phyloP scores from a whole-genome alignment of 371 early-diverging fungal species.

The Coemansia sp. region DNA sequence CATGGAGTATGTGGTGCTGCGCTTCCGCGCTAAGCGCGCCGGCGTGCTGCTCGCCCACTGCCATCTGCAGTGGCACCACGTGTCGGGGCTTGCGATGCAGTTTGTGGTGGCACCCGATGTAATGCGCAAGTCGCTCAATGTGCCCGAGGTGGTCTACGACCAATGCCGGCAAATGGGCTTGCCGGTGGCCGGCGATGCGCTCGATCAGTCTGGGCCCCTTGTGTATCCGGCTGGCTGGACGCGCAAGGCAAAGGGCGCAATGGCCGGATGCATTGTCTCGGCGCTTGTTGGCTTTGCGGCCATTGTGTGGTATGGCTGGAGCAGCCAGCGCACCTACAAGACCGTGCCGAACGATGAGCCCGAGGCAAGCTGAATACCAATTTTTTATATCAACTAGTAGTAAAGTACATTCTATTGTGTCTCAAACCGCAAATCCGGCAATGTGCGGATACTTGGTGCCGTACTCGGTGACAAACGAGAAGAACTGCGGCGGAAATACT shows the following conservation, averaged over 20 bases:
- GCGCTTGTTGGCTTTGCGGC: slow-evolving; percentile 70
- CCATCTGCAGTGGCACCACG: slow-evolving; percentile 74
- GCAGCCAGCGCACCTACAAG: slow-evolving; percentile 18
- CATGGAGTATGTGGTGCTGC: slow-evolving; percentile 57
- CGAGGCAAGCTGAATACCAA: too few relatives aligned
- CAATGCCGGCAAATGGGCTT: slow-evolving; percentile 61
- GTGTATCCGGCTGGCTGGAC: slow-evolving; percentile 61
- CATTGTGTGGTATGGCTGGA: slow-evolving; percentile 68
- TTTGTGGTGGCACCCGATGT: slow-evolving; percentile 68
- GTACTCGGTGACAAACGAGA: slow-evolving; percentile 2
- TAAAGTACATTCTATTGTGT: too few relatives aligned
- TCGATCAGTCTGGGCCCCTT: slow-evolving; percentile 63
- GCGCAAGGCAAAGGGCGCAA: slow-evolving; percentile 64
- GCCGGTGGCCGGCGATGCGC: slow-evolving; percentile 66
- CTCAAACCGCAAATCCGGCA: slow-evolving; percentile 1
- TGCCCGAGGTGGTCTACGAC: slow-evolving; percentile 46
- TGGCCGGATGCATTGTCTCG: slow-evolving; percentile 66
- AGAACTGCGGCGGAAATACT: slow-evolving; percentile 1
- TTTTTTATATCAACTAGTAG: too few relatives aligned
- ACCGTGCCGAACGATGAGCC: background rate
- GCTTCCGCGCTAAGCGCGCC: slow-evolving; percentile 74
- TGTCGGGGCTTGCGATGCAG: slow-evolving; percentile 46
- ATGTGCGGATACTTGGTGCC: slow-evolving; percentile 2
- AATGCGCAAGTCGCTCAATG: slow-evolving; percentile 12
- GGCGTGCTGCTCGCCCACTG: slow-evolving; percentile 82